These are phyloP conservation scores for Saccharum spontaneum DNA, from an alignment of 176 grass and related monocot species.

Conservation along the genomic window DNA sequence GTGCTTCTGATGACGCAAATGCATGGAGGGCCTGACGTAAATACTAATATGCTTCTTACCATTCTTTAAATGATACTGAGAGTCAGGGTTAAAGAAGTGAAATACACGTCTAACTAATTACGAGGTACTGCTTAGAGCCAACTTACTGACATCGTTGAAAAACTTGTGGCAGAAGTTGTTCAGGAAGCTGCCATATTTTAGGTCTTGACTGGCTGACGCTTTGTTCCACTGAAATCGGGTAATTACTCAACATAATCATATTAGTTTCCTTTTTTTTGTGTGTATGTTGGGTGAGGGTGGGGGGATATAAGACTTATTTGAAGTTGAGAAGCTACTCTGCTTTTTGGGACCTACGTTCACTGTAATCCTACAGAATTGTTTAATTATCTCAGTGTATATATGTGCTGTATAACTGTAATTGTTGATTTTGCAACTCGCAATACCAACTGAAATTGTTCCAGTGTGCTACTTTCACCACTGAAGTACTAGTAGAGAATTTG, in stretches of 20 bases:
- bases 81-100: slow-evolving; percentile 6
- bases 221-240: slow-evolving; percentile 20
- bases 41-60: slow-evolving; percentile 49
- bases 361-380: slow-evolving; percentile 28
- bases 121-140: slow-evolving; percentile 30
- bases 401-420: not conserved
- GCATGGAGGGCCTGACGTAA: slow-evolving; percentile 67
- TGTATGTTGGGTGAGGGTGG: not conserved
- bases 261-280: not conserved
- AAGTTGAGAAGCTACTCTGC: slow-evolving; percentile 20
- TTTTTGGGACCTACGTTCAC: slow-evolving; percentile 6
- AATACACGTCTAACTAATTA: slow-evolving; percentile 28
- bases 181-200: slow-evolving; percentile 28
- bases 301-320: not conserved
- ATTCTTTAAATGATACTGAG: slow-evolving; percentile 39
- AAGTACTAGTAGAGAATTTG: slow-evolving; percentile 18
- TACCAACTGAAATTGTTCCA: slow-evolving; percentile 7
- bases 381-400: slow-evolving; percentile 30
- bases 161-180: slow-evolving; percentile 24
- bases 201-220: slow-evolving; percentile 23
- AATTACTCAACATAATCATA: slow-evolving; percentile 20
- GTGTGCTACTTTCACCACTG: not conserved
- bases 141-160: slow-evolving; percentile 36
- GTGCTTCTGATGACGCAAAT: slow-evolving; percentile 80
- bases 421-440: not conserved